Percentiles rank a stretch among this genome's conserved stretches.
phyloP scores from a whole-genome alignment of 1,284 basidiomycete genomes.

The Austroboletus rostrupii region DNA sequence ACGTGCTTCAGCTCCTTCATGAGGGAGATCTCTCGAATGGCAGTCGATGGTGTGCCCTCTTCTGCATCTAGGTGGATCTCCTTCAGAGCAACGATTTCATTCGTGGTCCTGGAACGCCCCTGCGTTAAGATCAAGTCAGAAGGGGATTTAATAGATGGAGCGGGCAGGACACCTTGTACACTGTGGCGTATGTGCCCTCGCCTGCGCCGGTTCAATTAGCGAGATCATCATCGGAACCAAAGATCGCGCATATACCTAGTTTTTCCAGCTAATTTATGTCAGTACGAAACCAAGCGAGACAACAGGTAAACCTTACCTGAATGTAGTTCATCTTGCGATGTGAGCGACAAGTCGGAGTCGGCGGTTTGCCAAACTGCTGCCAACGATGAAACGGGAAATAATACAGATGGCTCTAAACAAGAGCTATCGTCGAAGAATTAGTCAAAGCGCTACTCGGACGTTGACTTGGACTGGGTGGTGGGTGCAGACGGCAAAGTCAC shows the following conservation, averaged over 20 bases:
- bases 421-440: not conserved
- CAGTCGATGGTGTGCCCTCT: slow-evolving; percentile 92
- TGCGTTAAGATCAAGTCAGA: slow-evolving; percentile 31
- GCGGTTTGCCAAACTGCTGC: slow-evolving; percentile 1
- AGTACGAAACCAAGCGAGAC: slow-evolving; percentile 3
- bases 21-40: slow-evolving; percentile 92
- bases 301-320: slow-evolving; percentile 19
- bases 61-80: slow-evolving; percentile 96
- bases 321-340: slow-evolving; percentile 31
- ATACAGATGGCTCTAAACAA: not conserved
- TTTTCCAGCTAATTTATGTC: slow-evolving; percentile 29
- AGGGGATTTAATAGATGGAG: not conserved
- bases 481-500: slow-evolving; percentile 5
- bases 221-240: slow-evolving; percentile 1
- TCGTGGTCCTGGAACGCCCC: slow-evolving; percentile 83
- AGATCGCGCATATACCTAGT: slow-evolving; percentile 21
- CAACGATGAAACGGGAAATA: slow-evolving; percentile 4
- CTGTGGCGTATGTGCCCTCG: slow-evolving; percentile 86
- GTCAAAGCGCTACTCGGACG: not conserved
- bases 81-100: slow-evolving; percentile 88
- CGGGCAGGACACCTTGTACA: slow-evolving; percentile 70
- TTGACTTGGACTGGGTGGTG: not conserved
- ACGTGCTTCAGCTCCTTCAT: slow-evolving; percentile 97
- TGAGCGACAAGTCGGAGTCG: not conserved
- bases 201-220: slow-evolving; percentile 39